Evolutionary conservation across 139 green algal species (phyloP).

Genomic region (Pleodorina starrii): DNA sequence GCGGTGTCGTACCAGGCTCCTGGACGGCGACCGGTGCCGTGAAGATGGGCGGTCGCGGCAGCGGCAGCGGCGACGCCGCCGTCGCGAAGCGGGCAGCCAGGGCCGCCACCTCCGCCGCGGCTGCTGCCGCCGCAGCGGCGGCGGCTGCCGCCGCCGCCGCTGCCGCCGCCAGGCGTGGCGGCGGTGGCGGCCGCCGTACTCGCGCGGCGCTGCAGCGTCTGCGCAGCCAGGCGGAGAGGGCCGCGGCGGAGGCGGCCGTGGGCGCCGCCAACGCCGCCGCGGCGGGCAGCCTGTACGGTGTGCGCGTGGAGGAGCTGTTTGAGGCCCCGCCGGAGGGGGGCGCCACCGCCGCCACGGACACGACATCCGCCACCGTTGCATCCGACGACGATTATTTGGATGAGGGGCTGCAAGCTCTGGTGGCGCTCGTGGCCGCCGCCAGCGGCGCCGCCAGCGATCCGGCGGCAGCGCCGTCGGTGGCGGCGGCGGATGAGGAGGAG

Average conservation of each 20-base stretch:
- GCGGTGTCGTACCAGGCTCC: constrained; percentile 5
- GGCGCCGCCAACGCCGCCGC: neutral
- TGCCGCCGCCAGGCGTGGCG: neutral
- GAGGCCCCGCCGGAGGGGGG: neutral
- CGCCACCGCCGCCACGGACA: neutral
- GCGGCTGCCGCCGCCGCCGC: neutral
- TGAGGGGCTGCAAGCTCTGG: neutral
- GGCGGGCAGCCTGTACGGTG: constrained; percentile 4
- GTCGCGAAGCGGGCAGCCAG: neutral
- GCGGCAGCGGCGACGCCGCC: neutral
- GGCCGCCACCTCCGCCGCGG: neutral
- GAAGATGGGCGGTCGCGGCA: neutral
- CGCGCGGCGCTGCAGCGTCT: neutral
- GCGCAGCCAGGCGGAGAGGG: neutral
- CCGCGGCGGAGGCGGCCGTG: neutral
- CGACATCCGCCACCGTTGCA: neutral
- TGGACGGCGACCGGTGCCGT: neutral
- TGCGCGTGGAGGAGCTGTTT: constrained; percentile 13
- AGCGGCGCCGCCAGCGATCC: neutral
- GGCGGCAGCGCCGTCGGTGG: neutral
- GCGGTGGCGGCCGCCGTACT: neutral
- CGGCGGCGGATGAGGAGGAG: neutral
- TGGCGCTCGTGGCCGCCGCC: constrained; percentile 2
- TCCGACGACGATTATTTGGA: neutral
- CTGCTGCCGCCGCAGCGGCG: neutral